Conservation (phyloP, 306 rosid genomes). For the Lotus japonicus region DNA sequence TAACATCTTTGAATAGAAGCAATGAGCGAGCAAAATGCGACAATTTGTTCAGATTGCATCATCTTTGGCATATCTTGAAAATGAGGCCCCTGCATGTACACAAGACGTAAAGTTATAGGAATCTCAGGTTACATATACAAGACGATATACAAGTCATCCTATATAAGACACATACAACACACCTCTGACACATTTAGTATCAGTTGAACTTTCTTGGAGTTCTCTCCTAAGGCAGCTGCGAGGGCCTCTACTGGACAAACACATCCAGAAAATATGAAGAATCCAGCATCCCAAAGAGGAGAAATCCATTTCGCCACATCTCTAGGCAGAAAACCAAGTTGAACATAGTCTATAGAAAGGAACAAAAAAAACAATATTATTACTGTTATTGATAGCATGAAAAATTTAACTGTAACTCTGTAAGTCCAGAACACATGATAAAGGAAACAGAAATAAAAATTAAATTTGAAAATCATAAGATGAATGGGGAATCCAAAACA, state of each 20-base stretch:
- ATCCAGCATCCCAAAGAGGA: slow-evolving; percentile 78
- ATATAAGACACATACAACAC: slow-evolving; percentile 20
- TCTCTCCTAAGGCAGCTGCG: slow-evolving; percentile 63
- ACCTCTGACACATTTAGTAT: slow-evolving; percentile 54
- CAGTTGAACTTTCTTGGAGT: slow-evolving; percentile 39
- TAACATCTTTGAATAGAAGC: slow-evolving; percentile 63
- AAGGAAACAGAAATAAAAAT: neutral
- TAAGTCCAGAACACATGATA: slow-evolving; percentile 10
- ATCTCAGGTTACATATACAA: slow-evolving; percentile 12
- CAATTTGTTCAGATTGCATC: slow-evolving; percentile 46
- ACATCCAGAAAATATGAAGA: slow-evolving; percentile 57
- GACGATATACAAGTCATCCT: slow-evolving; percentile 10
- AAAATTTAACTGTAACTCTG: neutral
- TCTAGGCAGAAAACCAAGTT: slow-evolving; percentile 75
- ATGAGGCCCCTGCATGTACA: slow-evolving; percentile 47
- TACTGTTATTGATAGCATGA: slow-evolving; percentile 12
- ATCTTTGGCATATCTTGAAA: slow-evolving; percentile 49
- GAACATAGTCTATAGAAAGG: slow-evolving; percentile 45
- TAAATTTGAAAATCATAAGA: slow-evolving; percentile 12
- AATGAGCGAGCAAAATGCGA: slow-evolving; percentile 51
- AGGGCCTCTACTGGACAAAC: slow-evolving; percentile 65
- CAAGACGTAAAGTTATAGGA: neutral
- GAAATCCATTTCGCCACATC: slow-evolving; percentile 73
- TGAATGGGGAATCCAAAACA: neutral
- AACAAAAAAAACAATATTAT: slow-evolving; percentile 4